A percentile compares a stretch with the other conserved stretches of the same genome.
These are phyloP conservation scores for Syzygium grande DNA, from an alignment of 345 rosid genomes.

Conservation along the genomic window DNA sequence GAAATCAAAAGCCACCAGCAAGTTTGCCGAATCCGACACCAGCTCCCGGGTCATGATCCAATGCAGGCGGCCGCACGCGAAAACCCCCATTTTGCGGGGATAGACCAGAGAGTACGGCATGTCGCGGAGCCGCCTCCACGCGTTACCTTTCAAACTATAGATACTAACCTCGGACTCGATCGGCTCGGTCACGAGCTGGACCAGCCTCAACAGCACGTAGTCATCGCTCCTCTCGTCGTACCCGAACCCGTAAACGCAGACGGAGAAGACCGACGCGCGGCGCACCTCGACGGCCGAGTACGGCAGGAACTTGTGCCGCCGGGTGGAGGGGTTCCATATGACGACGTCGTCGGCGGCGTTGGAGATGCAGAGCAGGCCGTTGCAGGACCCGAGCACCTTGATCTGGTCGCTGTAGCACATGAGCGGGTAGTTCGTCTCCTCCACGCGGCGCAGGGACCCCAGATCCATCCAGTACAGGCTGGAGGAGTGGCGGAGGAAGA, in stretches of 20 bases:
- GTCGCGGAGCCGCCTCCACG: conserved; percentile 21
- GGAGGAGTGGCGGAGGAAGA: conserved; percentile 16
- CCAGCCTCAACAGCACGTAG: conserved; percentile 26
- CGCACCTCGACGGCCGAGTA: not conserved
- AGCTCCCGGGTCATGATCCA: conserved; percentile 26
- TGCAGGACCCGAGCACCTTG: conserved; percentile 26
- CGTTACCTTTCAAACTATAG: conserved; percentile 25
- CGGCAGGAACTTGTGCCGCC: conserved; percentile 12
- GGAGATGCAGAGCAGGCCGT: conserved; percentile 29
- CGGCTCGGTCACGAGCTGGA: conserved; percentile 11
- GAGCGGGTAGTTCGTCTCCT: conserved; percentile 15
- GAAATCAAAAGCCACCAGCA: conserved; percentile 20
- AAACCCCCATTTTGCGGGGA: conserved; percentile 23
- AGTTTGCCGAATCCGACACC: not conserved
- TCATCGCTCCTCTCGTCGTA: conserved; percentile 18
- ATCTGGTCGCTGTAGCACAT: conserved; percentile 13
- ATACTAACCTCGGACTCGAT: conserved; percentile 18
- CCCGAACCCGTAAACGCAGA: conserved; percentile 34
- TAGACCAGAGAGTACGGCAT: conserved; percentile 19
- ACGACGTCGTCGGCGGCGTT: conserved; percentile 19
- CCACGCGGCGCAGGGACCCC: conserved; percentile 2
- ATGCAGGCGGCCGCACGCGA: conserved; percentile 25
- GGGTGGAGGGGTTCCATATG: conserved; percentile 26
- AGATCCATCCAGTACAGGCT: conserved; percentile 15
- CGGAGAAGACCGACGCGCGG: conserved; percentile 9